Evolutionary conservation across 352 stramenopile genomes (phyloP).

Genomic region (Albugo candida): DNA sequence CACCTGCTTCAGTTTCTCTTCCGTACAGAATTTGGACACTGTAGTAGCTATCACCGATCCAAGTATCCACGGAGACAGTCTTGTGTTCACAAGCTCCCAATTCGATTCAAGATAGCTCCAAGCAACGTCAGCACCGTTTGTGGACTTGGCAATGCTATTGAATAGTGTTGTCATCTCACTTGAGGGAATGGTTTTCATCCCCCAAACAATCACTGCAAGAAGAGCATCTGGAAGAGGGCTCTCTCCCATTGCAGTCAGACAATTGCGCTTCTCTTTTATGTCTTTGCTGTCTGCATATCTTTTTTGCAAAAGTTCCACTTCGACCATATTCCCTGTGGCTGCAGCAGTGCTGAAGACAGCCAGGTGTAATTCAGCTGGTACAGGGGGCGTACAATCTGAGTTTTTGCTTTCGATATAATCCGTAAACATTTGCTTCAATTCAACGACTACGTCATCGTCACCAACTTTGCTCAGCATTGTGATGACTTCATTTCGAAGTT

Average conservation of each 20-base stretch:
- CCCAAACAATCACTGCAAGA: conserved; percentile 43
- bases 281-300: conserved; percentile 59
- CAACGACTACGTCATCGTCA: conserved; percentile 23
- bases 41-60: conserved; percentile 46
- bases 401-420: conserved; percentile 33
- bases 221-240: conserved; percentile 38
- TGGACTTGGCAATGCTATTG: conserved; percentile 40
- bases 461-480: conserved; percentile 40
- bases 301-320: conserved; percentile 25
- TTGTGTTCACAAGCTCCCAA: conserved; percentile 38
- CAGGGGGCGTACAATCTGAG: conserved; percentile 5
- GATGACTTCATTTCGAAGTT: conserved; percentile 55
- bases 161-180: conserved; percentile 75
- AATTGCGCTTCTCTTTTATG: conserved; percentile 67
- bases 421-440: conserved; percentile 32
- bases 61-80: conserved; percentile 38
- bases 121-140: conserved; percentile 20
- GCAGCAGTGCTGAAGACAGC: conserved; percentile 43
- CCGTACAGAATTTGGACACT: conserved; percentile 41
- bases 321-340: conserved; percentile 18
- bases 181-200: conserved; percentile 39
- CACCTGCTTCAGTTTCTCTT: conserved; percentile 26
- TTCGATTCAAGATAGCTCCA: conserved; percentile 63
- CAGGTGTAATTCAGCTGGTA: conserved; percentile 40
- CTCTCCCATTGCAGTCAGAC: conserved; percentile 42